Base-by-base conservation (phyloP, 2,329 filamentous ascomycete genomes). In the Incumbomyces delicatus region DNA sequence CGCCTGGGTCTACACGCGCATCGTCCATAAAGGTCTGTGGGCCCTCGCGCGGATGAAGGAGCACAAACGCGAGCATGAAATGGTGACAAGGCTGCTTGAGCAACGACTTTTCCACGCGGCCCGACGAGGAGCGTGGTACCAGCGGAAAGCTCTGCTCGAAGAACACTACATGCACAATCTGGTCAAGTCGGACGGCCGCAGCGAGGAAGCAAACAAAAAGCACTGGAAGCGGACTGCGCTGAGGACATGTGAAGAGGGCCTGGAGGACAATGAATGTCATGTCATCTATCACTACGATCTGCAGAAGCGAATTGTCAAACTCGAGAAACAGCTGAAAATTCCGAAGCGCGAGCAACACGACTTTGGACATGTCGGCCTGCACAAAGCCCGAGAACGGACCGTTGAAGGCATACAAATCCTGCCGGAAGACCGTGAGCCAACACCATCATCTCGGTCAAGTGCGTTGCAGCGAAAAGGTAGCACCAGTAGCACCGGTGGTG, bases 221-320 rank as follows among this genome's bases (percentile, higher is more conserved):
- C 75, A 85, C 54, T 98, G 89, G 89, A 87, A 82, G 60, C 74
- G 77, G 7, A 74, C 81, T 16, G 87, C 92, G 0, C 71, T 86
- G 3, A 67, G 71, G 6, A 98, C 92, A 0, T 96, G 92, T 60
- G 89, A 95, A 63, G 71, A 77, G 34, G 92, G 87, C 1, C 73
- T 98, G 0, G 83, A 95, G 61, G 92, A 98, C 58, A 80, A 80
- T 22, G 77, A 92, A 47, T 94, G 90, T 49, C 92, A 98, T 64
- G 66, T 95, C 18, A 92, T 95, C 49, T 90, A 87, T 61, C 90
- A 98, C 61, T 87, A 94, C 59, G 90, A 96, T 58, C 70, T 98
- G 6, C 90, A 96, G 63, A 96, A 95, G 63, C 83, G 92, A 1
- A 78, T 95, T n/a, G 76, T 78, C 41, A 96, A 95, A 65, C 76